Conservation (phyloP, 306 rosid species). For the Cyamopsis tetragonoloba region DNA sequence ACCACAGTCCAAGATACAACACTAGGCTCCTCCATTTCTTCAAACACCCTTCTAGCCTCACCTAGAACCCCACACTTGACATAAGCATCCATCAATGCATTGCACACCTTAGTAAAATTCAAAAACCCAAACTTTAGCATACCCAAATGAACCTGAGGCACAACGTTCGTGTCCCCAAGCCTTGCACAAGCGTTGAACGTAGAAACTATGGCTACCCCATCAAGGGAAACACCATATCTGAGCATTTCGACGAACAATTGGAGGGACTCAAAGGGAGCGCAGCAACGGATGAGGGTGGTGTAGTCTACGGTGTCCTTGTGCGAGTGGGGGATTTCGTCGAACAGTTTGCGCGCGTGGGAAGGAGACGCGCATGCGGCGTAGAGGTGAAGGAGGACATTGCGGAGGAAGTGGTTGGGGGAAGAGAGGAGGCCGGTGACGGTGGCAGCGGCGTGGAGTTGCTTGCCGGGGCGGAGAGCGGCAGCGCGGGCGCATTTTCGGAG, state of each 20-base stretch:
- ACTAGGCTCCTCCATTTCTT: slow-evolving; percentile 44
- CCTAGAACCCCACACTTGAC: slow-evolving; percentile 54
- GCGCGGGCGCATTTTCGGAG: slow-evolving; percentile 52
- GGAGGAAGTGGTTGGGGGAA: slow-evolving; percentile 48
- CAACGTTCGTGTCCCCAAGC: slow-evolving; percentile 36
- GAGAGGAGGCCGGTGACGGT: slow-evolving; percentile 43
- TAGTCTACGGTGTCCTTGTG: slow-evolving; percentile 65
- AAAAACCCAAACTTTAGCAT: slow-evolving; percentile 43
- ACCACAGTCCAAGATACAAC: slow-evolving; percentile 78
- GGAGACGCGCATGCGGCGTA: slow-evolving; percentile 27
- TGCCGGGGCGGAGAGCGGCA: slow-evolving; percentile 46
- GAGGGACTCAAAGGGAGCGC: slow-evolving; percentile 39
- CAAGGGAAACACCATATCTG: slow-evolving; percentile 29
- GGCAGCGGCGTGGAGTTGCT: slow-evolving; percentile 59
- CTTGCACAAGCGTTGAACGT: slow-evolving; percentile 44
- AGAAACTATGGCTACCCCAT: slow-evolving; percentile 49
- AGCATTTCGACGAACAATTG: slow-evolving; percentile 46
- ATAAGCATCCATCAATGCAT: slow-evolving; percentile 64
- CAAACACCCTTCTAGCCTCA: slow-evolving; percentile 52
- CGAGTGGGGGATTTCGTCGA: slow-evolving; percentile 56
- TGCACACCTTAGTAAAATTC: slow-evolving; percentile 43
- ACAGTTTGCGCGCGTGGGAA: slow-evolving; percentile 38
- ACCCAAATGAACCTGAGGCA: slow-evolving; percentile 44
- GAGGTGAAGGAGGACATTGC: slow-evolving; percentile 56
- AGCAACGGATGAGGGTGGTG: slow-evolving; percentile 56